Base-by-base conservation (phyloP, 768 basidiomycete genomes). In the Rhodotorula diobovata region DNA sequence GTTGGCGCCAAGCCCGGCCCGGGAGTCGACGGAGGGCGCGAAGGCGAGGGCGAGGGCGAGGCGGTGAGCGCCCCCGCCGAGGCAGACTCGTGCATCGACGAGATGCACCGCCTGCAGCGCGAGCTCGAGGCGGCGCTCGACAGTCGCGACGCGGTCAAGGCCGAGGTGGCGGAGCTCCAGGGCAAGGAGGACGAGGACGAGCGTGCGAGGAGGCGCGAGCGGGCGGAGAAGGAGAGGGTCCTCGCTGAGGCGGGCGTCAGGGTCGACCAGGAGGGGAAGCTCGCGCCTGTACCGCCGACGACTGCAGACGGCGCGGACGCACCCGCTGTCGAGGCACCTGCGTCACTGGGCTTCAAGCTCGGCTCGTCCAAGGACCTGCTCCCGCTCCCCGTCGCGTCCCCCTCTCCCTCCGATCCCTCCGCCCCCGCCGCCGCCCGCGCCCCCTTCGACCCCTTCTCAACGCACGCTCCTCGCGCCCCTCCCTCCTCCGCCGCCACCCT, bases 321-420 rank as follows among this genome's bases (percentile, higher is more conserved):
- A 18, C 59, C 9, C 23, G 56, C 34, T 23, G 65, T 25, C 10
- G 10, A 9, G 16, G 20, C 45, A 1, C 45, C 45, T 28, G 25
- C 25, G 7, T 4, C 11, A 3, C 16, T 28, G 25, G 58, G 58
- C 6, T 59, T 59, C 58, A 59, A 59, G 37, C 66, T 68, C 53
- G 71, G 71, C 14, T 61, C 58, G 14, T 68, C 66, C 23, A 64
- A 55, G 48, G 71, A 72, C 37, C 54, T 72, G 0, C 66, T 72
- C 48, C 4, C 25, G 25, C 3, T 10, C 23, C 11, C 48, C 2
- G 25, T 28, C 23, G 21, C 46, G 39, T 8, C 39, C 39, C 2
- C 41, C 41, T 43, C 41, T 2, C 18, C 41, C 35, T 14, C 21
- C 10, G 46, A 53, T 2, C 43, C 43, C 30, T 25, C 53, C 9